A percentile compares a stretch with the other conserved stretches of the same genome.
Evolutionary conservation across 495 filamentous ascomycete genomes (phyloP).

Genomic region (Aspergillus campestris): DNA sequence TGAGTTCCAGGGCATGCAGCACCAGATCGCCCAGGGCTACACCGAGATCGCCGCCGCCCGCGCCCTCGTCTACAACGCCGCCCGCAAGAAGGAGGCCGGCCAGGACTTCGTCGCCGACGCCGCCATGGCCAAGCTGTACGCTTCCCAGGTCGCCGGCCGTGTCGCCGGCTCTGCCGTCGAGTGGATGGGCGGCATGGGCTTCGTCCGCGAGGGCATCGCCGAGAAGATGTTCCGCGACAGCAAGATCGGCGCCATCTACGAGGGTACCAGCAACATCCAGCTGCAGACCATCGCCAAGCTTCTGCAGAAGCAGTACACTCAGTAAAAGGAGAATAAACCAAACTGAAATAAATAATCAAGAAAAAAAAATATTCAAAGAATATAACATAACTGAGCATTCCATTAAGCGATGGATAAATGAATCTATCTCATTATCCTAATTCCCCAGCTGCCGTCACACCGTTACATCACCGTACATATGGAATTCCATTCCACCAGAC

Average conservation of each 20-base stretch:
- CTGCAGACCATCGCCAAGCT: constrained; percentile 90
- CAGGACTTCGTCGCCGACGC: constrained; percentile 91
- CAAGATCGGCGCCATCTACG: constrained; percentile 98
- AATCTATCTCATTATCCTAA: too few relatives aligned
- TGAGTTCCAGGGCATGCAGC: constrained; percentile 98
- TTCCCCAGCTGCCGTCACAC: too few relatives aligned
- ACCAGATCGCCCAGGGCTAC: constrained; percentile 94
- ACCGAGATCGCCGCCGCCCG: constrained; percentile 88
- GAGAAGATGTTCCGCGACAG: constrained; percentile 98
- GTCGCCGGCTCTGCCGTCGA: constrained; percentile 84
- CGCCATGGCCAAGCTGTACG: constrained; percentile 96
- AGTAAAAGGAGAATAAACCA: not conserved
- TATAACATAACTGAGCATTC: too few relatives aligned
- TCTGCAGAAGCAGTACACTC: constrained; percentile 55
- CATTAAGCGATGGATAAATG: too few relatives aligned
- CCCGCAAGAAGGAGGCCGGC: constrained; percentile 95
- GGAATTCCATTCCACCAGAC: too few relatives aligned
- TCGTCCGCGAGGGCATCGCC: constrained; percentile 90
- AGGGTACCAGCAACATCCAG: constrained; percentile 83
- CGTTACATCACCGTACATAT: too few relatives aligned
- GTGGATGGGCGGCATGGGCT: constrained; percentile 99
- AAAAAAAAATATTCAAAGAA: too few relatives aligned
- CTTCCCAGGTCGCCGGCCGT: constrained; percentile 83
- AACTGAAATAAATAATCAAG: too few relatives aligned
- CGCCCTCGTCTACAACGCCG: constrained; percentile 91